phyloP scores from a whole-genome alignment of 176 grass and related monocot genomes.

The Tuctoria greenei region DNA sequence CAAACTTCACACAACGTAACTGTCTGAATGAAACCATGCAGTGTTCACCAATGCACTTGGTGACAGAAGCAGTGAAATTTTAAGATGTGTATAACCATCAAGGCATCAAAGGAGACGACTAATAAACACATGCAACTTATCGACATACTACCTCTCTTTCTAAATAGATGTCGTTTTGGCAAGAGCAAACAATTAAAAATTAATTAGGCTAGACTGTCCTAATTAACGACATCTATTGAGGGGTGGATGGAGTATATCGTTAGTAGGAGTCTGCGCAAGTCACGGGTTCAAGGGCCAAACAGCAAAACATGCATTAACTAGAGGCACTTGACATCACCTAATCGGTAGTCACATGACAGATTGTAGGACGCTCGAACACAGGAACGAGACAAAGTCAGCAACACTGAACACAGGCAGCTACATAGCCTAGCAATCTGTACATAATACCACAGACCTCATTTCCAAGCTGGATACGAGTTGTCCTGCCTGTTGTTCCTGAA shows the following conservation, averaged over 20 bases:
- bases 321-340: neutral
- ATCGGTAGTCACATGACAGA: neutral
- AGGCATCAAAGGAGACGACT: neutral
- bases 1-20: no score
- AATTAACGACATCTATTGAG: no score
- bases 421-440: constrained; percentile 5
- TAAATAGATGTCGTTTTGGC: no score
- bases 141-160: no score
- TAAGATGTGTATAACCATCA: neutral
- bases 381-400: neutral
- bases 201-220: no score
- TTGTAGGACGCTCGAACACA: neutral
- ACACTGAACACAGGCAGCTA: neutral
- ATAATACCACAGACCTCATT: constrained; percentile 28
- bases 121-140: neutral
- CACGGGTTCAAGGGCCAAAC: neutral
- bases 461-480: constrained; percentile 59
- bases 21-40: neutral
- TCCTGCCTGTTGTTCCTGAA: constrained; percentile 82
- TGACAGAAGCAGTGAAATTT: neutral
- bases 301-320: constrained; percentile 5
- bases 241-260: no score
- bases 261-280: neutral
- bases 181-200: no score
- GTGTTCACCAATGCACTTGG: neutral